Conservation (phyloP, 2,329 filamentous ascomycete species). For the Scedosporium aurantiacum region DNA sequence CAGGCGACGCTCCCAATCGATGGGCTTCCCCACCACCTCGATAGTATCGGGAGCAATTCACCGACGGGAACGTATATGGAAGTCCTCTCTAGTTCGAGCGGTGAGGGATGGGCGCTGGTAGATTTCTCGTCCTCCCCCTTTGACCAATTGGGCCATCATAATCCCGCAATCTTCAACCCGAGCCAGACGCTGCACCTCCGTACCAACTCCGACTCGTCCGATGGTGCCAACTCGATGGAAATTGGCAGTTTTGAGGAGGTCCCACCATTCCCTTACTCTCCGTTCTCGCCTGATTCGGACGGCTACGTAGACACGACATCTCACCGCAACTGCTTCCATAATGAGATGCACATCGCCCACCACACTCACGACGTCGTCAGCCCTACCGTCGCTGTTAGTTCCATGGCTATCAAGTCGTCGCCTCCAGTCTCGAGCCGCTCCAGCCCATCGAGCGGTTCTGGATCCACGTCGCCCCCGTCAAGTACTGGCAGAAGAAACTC, state of each 20-base stretch:
- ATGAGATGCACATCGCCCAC: slow-evolving; percentile 39
- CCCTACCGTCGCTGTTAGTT: slow-evolving; percentile 55
- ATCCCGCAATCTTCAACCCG: slow-evolving; percentile 76
- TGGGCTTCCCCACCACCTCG: slow-evolving; percentile 23
- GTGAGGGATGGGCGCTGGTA: slow-evolving; percentile 78
- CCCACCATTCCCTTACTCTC: slow-evolving; percentile 56
- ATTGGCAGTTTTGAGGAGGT: slow-evolving; percentile 76
- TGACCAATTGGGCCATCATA: slow-evolving; percentile 23
- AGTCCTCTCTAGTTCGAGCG: slow-evolving; percentile 68
- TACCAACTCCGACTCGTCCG: slow-evolving; percentile 76
- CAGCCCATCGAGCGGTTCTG: slow-evolving; percentile 49
- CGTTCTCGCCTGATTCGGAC: slow-evolving; percentile 77
- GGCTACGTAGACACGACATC: slow-evolving; percentile 51
- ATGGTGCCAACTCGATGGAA: slow-evolving; percentile 54
- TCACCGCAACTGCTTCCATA: slow-evolving; percentile 52
- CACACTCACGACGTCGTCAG: slow-evolving; percentile 45
- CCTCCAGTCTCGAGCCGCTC: slow-evolving; percentile 43
- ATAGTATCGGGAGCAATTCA: slow-evolving; percentile 32
- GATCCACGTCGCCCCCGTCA: slow-evolving; percentile 49
- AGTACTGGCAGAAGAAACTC: slow-evolving; percentile 55
- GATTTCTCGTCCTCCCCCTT: slow-evolving; percentile 43
- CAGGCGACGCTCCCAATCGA: slow-evolving; percentile 49
- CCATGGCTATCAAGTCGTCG: slow-evolving; percentile 55
- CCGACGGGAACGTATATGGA: slow-evolving; percentile 57
- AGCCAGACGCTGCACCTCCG: slow-evolving; percentile 81